Evolutionary conservation across 2,329 filamentous ascomycete species (phyloP), one percentile per base, ranked within the genome.

Genomic region (Graphilbum fragrans): DNA sequence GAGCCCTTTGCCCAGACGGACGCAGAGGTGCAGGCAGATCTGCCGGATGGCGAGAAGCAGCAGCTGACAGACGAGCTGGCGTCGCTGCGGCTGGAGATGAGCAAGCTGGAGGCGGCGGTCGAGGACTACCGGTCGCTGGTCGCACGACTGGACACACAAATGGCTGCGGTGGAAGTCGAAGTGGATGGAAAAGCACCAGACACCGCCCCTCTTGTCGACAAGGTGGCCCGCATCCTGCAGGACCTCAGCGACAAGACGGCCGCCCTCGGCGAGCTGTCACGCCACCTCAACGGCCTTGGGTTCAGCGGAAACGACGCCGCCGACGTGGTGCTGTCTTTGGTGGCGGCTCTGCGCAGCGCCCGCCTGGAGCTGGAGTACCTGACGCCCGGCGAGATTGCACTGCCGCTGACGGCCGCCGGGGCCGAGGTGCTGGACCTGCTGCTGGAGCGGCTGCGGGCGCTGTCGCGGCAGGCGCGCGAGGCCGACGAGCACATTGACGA

Each of bases 361-460:
- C 67, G 76, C 1, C 58, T 79, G 0, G 74, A 80, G 49, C 66
- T 80, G 3, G 76, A 80, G 53, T 78, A 78, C 50, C 63, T 79
- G 18, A 71, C 67, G 0, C 75, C 75, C 0, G 75, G 74, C 6
- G 75, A 80, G 52, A 59, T 70, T n/a, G 51, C 64, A 0, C 61
- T 76, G 1, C 70, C 73, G 0, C 58, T 76, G 0, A 65, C 64
- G 0, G 66, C 67, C 0, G 67, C 67, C 38, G 74, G 74, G 2
- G 68, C 69, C 1, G 65, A 72, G 39, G 64, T 80, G 0, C 63
- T 80, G 0, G 70, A 74, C 43, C 62, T 77, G 12, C 53, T 79
- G 5, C 63, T 79, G 0, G 52, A 53, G 0, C 61, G 67, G 0
- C 63, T 80, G 2, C 66, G 70, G 3, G 59, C 63, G 14, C 62